Evolutionary conservation across 2,329 filamentous ascomycete species (phyloP).

Genomic region (Apiospora aurea): DNA sequence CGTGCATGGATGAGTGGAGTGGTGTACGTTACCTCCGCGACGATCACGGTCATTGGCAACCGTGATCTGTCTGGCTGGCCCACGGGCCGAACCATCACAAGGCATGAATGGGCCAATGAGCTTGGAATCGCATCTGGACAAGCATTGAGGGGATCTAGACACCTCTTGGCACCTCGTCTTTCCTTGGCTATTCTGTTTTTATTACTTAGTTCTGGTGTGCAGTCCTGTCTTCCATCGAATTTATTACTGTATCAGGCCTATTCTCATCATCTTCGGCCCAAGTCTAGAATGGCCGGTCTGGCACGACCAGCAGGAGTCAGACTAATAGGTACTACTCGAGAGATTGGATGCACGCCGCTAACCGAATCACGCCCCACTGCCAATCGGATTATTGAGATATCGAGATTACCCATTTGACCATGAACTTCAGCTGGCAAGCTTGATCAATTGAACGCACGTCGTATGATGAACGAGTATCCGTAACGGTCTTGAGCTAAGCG

Average conservation of each 20-base stretch:
- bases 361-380: not conserved
- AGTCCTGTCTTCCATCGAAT: not conserved
- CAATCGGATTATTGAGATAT: not conserved
- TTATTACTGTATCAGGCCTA: not conserved
- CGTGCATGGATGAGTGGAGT: not conserved
- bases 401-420: not conserved
- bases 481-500: not conserved
- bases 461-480: not conserved
- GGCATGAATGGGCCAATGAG: not conserved
- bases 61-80: not conserved
- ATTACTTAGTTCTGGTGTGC: not conserved
- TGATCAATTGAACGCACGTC: not conserved
- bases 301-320: not conserved
- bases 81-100: conserved; percentile 12
- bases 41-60: not conserved
- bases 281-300: not conserved
- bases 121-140: not conserved
- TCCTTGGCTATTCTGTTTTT: not conserved
- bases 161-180: not conserved
- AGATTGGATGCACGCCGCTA: conserved; percentile 11
- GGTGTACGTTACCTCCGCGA: not conserved
- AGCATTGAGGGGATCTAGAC: not conserved
- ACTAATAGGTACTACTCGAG: not conserved
- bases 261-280: not conserved
- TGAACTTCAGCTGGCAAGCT: not conserved